Evolutionary conservation across 441 rosid species (phyloP), one percentile per base, ranked within the genome.

Genomic region (Erysimum cheiri): DNA sequence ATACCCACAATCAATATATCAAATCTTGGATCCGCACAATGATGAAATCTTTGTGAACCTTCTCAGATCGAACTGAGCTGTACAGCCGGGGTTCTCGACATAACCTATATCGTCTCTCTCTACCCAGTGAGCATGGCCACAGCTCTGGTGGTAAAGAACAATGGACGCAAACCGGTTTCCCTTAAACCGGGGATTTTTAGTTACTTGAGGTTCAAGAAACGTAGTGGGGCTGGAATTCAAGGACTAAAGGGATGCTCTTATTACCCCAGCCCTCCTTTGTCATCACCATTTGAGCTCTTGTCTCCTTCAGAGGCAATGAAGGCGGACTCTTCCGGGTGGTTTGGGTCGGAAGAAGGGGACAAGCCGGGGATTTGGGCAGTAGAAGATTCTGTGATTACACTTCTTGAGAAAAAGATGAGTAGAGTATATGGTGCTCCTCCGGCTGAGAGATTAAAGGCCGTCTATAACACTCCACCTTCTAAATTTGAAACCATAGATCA

Each of bases 401-500:
- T 92, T 26, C 74, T 90, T 76, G 81, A 82, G 70, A 67, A 83
- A n/a, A 92, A 83, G 80, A 78, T 92, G 60, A 92, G 98, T 58
- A 84, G 98, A 81, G 79, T 88, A 2, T 95, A 92, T 72, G 91
- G 86, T 39, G 96, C 89, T 77, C 92, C 83, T 13, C 98, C 96
- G 0, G 64, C 80, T 50, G 96, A 95, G 69, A 92, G 98, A 77
- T 61, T 80, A 58, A 95, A 90, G 74, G 71, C 85, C 3, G 58
- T 90, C 67, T 90, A 89, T 66, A 80, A 84, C 75, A 95, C 95
- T 22, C 80, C 92, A 2, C 99, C 99, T 60, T 83, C 96, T 46
- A 95, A 92, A 77, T 92, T 77, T 64, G 99, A 95, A 83, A 81
- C 92, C n/a, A 76, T 89, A 31, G 99, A 95, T 84, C 97, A 95